Conservation (phyloP, 2,329 filamentous ascomycete genomes). For the Ceratocystis lukuohia region DNA sequence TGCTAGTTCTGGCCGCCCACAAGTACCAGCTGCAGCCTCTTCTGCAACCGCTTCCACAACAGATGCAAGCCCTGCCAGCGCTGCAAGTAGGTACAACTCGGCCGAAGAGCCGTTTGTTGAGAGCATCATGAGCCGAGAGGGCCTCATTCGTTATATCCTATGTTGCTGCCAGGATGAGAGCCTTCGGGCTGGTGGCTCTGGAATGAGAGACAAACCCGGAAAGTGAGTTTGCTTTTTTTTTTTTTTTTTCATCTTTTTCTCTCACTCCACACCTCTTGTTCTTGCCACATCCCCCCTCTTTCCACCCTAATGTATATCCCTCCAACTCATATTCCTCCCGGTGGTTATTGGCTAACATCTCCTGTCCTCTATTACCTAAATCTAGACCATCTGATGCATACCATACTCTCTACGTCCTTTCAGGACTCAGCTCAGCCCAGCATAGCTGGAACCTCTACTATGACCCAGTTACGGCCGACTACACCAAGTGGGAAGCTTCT, state of each 20-base stretch:
- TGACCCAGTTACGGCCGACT: constrained; percentile 18
- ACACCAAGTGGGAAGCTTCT: constrained; percentile 12
- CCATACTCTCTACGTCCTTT: constrained; percentile 83
- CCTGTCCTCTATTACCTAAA: constrained; percentile 4
- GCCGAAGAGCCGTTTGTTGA: constrained; percentile 26
- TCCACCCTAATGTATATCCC: neutral
- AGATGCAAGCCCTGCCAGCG: neutral
- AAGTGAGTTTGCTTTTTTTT: constrained; percentile 44
- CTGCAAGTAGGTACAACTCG: neutral
- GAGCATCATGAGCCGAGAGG: constrained; percentile 66
- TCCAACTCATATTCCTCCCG: constrained; percentile 1
- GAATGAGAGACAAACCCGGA: constrained; percentile 84
- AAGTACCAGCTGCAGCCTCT: constrained; percentile 14
- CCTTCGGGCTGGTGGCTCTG: constrained; percentile 43
- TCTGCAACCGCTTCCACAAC: constrained; percentile 1
- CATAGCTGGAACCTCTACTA: constrained; percentile 44
- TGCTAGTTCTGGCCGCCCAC: neutral
- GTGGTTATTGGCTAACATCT: constrained; percentile 6
- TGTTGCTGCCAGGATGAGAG: constrained; percentile 68
- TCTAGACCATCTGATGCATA: constrained; percentile 67
- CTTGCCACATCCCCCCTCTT: neutral
- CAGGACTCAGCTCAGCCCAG: constrained; percentile 71
- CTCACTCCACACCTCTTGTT: constrained; percentile 8
- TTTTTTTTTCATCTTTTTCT: constrained; percentile 1
- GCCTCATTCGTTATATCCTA: constrained; percentile 77